Conservation (phyloP, 805 yeast species). For the Pichia deserticola region DNA sequence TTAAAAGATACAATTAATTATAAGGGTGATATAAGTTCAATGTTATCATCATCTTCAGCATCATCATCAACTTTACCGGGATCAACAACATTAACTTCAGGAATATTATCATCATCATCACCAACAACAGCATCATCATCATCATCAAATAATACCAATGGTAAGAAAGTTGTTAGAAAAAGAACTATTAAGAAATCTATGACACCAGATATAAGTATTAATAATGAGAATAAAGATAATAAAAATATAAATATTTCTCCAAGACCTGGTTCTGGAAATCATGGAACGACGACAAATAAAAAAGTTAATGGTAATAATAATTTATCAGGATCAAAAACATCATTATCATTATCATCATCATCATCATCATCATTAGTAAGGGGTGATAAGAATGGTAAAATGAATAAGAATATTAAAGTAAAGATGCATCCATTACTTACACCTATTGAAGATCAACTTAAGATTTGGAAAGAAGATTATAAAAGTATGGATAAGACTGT, state of each 20-base stretch:
- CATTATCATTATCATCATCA: not conserved
- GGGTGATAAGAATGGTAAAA: not conserved
- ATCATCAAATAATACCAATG: too few relatives aligned
- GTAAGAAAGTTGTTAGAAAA: too few relatives aligned
- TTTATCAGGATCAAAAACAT: not conserved
- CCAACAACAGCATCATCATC: too few relatives aligned
- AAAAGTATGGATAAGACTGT: constrained; percentile 26
- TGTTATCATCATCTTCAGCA: not conserved
- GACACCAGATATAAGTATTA: constrained; percentile 15
- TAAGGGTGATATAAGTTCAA: not conserved
- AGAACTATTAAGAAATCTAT: constrained; percentile 5
- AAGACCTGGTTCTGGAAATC: too few relatives aligned
- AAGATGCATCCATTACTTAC: constrained; percentile 19
- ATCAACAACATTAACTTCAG: too few relatives aligned
- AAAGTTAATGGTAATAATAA: not conserved
- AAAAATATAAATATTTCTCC: too few relatives aligned
- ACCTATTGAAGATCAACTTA: constrained; percentile 24
- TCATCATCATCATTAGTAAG: too few relatives aligned
- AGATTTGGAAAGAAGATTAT: constrained; percentile 26
- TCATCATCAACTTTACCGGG: too few relatives aligned
- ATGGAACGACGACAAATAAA: too few relatives aligned
- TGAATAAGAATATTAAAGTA: not conserved
- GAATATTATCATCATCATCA: too few relatives aligned
- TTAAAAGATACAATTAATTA: constrained; percentile 39
- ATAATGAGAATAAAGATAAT: not conserved